Evolutionary conservation across 768 basidiomycete species (phyloP).

Genomic region (Trametes coccinea): DNA sequence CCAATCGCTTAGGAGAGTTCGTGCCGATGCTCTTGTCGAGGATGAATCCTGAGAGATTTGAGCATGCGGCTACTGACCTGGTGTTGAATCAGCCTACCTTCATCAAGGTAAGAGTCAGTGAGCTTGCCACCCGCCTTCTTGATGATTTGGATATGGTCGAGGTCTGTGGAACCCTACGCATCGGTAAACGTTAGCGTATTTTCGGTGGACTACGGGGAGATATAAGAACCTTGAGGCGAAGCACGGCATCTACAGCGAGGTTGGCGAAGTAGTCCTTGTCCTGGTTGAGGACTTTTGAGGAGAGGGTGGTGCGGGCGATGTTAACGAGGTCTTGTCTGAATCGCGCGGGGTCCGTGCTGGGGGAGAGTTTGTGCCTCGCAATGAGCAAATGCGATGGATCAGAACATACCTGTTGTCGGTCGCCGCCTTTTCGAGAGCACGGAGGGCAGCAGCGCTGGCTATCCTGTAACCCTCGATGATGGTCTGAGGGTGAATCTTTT

Average conservation of each 20-base stretch:
- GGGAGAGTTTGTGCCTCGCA: neutral
- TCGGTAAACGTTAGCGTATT: neutral
- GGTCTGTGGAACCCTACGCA: conserved; percentile 84
- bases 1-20: conserved; percentile 92
- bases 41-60: conserved; percentile 75
- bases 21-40: conserved; percentile 94
- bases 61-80: neutral
- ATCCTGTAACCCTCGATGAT: conserved; percentile 97
- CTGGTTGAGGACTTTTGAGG: conserved; percentile 93
- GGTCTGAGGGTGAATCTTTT: conserved; percentile 97
- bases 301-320: conserved; percentile 93
- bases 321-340: conserved; percentile 94
- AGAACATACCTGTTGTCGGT: conserved; percentile 70
- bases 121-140: conserved; percentile 99
- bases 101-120: conserved; percentile 96
- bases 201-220: neutral
- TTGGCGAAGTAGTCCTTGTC: conserved; percentile 99
- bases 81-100: conserved; percentile 52
- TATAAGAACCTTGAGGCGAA: conserved; percentile 74
- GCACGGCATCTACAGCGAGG: conserved; percentile 94
- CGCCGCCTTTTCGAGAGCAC: conserved; percentile 80
- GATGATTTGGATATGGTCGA: conserved; percentile 99
- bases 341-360: conserved; percentile 63
- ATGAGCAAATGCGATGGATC: neutral
- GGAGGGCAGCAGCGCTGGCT: conserved; percentile 81